phyloP scores from a whole-genome alignment of 148 eudicot genomes.

The Rhododendron kiyosumense region DNA sequence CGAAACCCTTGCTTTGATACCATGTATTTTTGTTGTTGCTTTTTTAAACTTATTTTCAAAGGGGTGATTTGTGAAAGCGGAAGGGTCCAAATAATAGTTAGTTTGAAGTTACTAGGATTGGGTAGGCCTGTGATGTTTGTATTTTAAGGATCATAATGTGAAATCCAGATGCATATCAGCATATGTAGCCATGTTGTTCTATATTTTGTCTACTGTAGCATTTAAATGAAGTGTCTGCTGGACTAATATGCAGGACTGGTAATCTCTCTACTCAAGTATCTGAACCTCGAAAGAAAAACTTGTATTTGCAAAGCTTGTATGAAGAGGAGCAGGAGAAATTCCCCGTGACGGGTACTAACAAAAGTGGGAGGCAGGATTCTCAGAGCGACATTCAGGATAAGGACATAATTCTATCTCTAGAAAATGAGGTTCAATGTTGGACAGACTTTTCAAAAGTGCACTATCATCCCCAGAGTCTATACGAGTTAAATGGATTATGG shows the following conservation, averaged over 20 bases:
- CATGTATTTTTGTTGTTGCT: too few relatives aligned
- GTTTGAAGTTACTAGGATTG: neutral
- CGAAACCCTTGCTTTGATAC: too few relatives aligned
- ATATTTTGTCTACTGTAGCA: slow-evolving; percentile 1
- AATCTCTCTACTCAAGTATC: slow-evolving; percentile 50
- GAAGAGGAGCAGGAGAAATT: slow-evolving; percentile 48
- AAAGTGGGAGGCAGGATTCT: slow-evolving; percentile 28
- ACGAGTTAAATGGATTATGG: slow-evolving; percentile 80
- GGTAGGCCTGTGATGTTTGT: neutral
- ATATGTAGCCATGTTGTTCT: neutral
- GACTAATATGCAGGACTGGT: slow-evolving; percentile 61
- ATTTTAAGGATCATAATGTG: neutral
- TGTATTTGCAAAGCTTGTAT: slow-evolving; percentile 74
- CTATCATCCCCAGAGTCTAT: slow-evolving; percentile 86
- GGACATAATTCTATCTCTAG: slow-evolving; percentile 58
- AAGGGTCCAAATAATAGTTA: neutral
- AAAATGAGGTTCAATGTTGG: slow-evolving; percentile 76
- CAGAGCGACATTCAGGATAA: slow-evolving; percentile 44
- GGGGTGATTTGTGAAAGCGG: neutral
- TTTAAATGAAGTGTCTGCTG: slow-evolving; percentile 12
- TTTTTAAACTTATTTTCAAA: too few relatives aligned
- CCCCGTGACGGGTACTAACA: slow-evolving; percentile 14
- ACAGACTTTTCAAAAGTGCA: slow-evolving; percentile 93
- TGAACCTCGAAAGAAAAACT: slow-evolving; percentile 67
- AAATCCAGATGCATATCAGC: neutral